Evolutionary conservation across 495 filamentous ascomycete species (phyloP), one percentile per base, ranked within the genome.

Genomic region (Penicillium soppii): DNA sequence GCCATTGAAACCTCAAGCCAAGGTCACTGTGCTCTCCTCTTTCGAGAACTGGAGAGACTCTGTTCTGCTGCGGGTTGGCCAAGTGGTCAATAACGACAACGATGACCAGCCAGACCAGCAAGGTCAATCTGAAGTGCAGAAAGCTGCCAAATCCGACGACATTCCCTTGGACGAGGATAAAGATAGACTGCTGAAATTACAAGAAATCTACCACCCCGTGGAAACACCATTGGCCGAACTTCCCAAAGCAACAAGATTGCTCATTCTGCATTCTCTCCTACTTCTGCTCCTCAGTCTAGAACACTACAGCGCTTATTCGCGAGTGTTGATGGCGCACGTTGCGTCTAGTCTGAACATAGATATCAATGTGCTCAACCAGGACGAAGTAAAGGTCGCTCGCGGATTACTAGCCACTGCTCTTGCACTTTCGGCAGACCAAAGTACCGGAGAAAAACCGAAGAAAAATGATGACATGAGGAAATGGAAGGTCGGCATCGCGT

Each of bases 401-500:
- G 88, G 84, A 2, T 69, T 97, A 3, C 77, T 95, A 0, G 78
- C 88, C 55, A 82, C 85, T 20, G 85, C 88, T 32, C 79, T 88
- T 50, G 79, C 84, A 22, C 82, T 95, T 58, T 78, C 83, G 3
- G 78, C 79, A 5, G 85, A 87, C 21, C 80, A 87, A 30, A 81
- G 91, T 44, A 75, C 76, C 2, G 77, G 86, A 54, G 83, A 85
- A 56, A 83, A 84, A 56, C 76, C 69, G 7, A 87, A 92, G 47
- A 84, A 91, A 49, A 79, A 79, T 43, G 82, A 84, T 53, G 60
- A 72, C 16, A 63, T 77, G 1, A 77, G 87, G 43, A 87, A 85
- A 65, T 94, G 86, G 87, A 96, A 91, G 62, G 81, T 90, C 20
- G 88, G 87, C 13, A 71, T 95, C 10, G 91, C 90, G 4, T 86